Conservation (phyloP, 805 yeast genomes). For the Candida corydali region DNA sequence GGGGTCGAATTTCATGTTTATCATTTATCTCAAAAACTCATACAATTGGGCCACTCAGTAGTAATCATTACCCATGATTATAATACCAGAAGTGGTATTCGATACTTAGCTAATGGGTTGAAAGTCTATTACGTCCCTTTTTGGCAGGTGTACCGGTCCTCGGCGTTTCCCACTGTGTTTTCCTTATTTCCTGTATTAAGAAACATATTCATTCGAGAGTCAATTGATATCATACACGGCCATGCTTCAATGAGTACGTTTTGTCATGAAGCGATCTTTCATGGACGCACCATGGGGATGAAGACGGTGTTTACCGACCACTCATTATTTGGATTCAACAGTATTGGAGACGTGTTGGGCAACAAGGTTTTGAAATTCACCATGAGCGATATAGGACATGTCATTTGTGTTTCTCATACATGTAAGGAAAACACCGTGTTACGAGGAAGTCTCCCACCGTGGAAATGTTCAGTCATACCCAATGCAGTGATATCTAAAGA, state of each 20-base stretch:
- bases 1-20: conserved; percentile 96
- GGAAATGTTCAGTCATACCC: conserved; percentile 83
- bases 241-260: conserved; percentile 87
- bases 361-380: conserved; percentile 84
- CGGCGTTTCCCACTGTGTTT: conserved; percentile 86
- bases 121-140: conserved; percentile 91
- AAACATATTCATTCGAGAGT: conserved; percentile 80
- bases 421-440: conserved; percentile 94
- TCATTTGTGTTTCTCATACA: conserved; percentile 94
- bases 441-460: conserved; percentile 78
- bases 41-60: conserved; percentile 79
- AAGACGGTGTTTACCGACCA: conserved; percentile 94
- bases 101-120: conserved; percentile 83
- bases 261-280: conserved; percentile 89
- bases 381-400: conserved; percentile 81
- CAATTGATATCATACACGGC: conserved; percentile 87
- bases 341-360: conserved; percentile 75
- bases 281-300: conserved; percentile 89
- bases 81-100: conserved; percentile 74
- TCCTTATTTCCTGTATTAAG: conserved; percentile 82
- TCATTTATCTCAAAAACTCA: conserved; percentile 80
- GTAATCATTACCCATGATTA: conserved; percentile 86
- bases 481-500: conserved; percentile 89
- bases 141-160: conserved; percentile 72
- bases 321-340: conserved; percentile 90